Base-by-base conservation (phyloP, 2,329 filamentous ascomycete genomes). In the Trichoderma koningiopsis region DNA sequence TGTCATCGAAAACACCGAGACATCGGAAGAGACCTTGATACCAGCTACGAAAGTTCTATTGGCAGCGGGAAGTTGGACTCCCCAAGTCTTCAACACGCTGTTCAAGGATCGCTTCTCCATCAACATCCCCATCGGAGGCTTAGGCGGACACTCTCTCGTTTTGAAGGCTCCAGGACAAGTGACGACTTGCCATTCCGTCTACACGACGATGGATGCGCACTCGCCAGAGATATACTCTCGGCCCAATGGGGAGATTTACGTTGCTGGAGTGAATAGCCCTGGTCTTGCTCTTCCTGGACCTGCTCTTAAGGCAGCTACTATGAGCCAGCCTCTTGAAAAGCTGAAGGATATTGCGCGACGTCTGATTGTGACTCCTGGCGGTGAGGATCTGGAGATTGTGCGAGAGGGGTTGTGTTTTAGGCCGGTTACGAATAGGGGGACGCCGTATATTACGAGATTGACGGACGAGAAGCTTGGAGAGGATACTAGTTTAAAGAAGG, bases 71-170 rank as follows among this genome's bases (percentile, higher is more conserved):
- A 86, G 88, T 3, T 95, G 92, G 92, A 91, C 91, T 0, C 84
- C 87, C 0, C 79, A 80, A 37, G 87, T 92, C n/a, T 91, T 93
- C 75, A 73, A 80, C 2, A 80, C 82, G 0, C 84, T 95, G 19
- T 94, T 95, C 75, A 87, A 87, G 0, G 74, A 77, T 0, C 49
- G 61, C 11, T 84, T 89, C 1, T 75, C 74, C 3, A 74, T 84
- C 1, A 77, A 81, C 13, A 79, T 94, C 27, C 87, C 88, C 0
- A 68, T 77, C 3, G 49, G 60, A 3, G 84, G 87, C 22, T 81
- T 94, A 5, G 90, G 91, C 0, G 92, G 92, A 0, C 89, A 94
- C 78, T 93, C 90, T 22, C 79, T 95, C 10, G 85, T 94, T 3
- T 79, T 94, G 5, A 85, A 82, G 69, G 88, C 87, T 6, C 87